Evolutionary conservation across 2,329 filamentous ascomycete genomes (phyloP).

Genomic region (Aureobasidium musti): DNA sequence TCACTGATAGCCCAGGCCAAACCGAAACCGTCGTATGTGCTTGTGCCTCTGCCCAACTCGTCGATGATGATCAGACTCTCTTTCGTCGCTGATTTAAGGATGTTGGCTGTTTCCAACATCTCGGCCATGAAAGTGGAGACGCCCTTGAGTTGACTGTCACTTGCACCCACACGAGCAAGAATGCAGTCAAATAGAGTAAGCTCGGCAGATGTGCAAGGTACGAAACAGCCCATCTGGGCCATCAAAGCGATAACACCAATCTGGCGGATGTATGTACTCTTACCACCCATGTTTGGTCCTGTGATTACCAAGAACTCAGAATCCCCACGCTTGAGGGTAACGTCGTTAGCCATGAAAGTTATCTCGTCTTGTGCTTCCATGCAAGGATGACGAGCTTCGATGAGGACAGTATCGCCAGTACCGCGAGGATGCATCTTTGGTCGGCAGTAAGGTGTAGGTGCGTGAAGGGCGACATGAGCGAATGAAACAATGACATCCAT

Average conservation of each 20-base stretch:
- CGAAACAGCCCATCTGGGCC: slow-evolving; percentile 96
- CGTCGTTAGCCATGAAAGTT: slow-evolving; percentile 97
- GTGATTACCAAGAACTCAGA: slow-evolving; percentile 97
- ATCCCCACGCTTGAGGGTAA: slow-evolving; percentile 72
- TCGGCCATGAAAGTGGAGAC: slow-evolving; percentile 99
- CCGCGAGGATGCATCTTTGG: slow-evolving; percentile 89
- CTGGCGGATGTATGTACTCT: slow-evolving; percentile 97
- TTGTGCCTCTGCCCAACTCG: slow-evolving; percentile 92
- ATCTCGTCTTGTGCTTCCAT: slow-evolving; percentile 99
- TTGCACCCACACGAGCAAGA: slow-evolving; percentile 90
- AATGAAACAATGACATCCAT: slow-evolving; percentile 94
- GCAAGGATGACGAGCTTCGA: slow-evolving; percentile 91
- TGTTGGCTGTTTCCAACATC: slow-evolving; percentile 98
- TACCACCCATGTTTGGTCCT: slow-evolving; percentile 98
- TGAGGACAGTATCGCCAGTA: slow-evolving; percentile 83
- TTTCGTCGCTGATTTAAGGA: slow-evolving; percentile 91
- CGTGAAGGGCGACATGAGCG: slow-evolving; percentile 89
- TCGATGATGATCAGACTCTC: slow-evolving; percentile 99
- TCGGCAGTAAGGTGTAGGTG: slow-evolving; percentile 85
- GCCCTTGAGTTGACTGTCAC: slow-evolving; percentile 94
- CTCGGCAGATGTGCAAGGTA: slow-evolving; percentile 86
- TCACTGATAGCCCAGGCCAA: slow-evolving; percentile 99
- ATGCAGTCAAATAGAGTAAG: slow-evolving; percentile 97
- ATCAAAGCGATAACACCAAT: slow-evolving; percentile 96
- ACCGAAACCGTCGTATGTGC: slow-evolving; percentile 97